Evolutionary conservation across 2,329 filamentous ascomycete species (phyloP).

Genomic region (Talaromyces sp.): DNA sequence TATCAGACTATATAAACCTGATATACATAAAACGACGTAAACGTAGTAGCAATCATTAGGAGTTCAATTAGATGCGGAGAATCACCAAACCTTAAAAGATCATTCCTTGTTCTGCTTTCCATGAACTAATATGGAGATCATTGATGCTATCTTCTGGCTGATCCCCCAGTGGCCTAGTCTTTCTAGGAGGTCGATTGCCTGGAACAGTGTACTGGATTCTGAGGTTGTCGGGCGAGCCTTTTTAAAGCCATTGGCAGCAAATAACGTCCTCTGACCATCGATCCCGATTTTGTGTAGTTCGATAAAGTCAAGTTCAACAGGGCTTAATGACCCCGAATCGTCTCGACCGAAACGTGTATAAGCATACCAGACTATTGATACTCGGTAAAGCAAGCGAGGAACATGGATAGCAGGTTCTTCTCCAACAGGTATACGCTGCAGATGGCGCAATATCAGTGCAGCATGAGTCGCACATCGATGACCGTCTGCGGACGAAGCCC

Average conservation of each 20-base stretch:
- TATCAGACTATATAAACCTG: neutral
- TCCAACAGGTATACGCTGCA: slow-evolving; percentile 18
- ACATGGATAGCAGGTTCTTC: slow-evolving; percentile 23
- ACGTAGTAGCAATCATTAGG: neutral
- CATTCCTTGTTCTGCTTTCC: neutral
- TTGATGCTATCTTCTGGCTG: slow-evolving; percentile 5
- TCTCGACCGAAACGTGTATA: slow-evolving; percentile 13
- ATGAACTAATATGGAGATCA: slow-evolving; percentile 3
- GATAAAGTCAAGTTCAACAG: neutral
- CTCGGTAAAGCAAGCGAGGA: slow-evolving; percentile 19
- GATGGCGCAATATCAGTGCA: slow-evolving; percentile 17
- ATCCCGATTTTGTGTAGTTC: neutral
- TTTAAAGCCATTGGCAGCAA: slow-evolving; percentile 7
- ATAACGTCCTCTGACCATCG: neutral
- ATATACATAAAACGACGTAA: neutral
- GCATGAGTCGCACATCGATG: slow-evolving; percentile 20
- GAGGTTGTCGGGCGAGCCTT: slow-evolving; percentile 1
- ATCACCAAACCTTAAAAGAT: neutral
- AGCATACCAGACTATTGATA: slow-evolving; percentile 20
- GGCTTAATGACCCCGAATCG: neutral
- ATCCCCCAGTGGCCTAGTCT: slow-evolving; percentile 8
- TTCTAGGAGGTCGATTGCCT: slow-evolving; percentile 1
- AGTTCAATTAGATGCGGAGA: neutral
- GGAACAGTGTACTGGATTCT: slow-evolving; percentile 5
- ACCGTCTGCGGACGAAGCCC: slow-evolving; percentile 21